phyloP scores from a whole-genome alignment of 306 rosid genomes.

The Rosa lucieae region DNA sequence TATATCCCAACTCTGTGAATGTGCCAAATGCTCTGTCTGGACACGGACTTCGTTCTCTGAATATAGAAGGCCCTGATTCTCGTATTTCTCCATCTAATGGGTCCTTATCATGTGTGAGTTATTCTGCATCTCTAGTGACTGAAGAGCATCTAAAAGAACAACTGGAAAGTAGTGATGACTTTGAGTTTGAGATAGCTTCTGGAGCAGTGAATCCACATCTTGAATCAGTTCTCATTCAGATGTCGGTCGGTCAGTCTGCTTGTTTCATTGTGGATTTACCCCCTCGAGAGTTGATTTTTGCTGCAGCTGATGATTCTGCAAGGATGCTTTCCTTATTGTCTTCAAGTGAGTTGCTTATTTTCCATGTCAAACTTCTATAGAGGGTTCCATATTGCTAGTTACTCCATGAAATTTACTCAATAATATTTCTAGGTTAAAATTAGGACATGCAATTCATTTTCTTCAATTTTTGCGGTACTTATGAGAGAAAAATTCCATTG shows the following conservation, averaged over 20 bases:
- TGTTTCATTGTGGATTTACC: conserved; percentile 45
- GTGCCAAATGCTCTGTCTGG: conserved; percentile 24
- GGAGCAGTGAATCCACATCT: conserved; percentile 58
- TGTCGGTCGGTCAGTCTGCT: conserved; percentile 83
- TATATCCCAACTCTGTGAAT: conserved; percentile 30
- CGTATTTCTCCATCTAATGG: conserved; percentile 78
- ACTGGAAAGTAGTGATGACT: conserved; percentile 68
- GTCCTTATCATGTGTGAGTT: conserved; percentile 60
- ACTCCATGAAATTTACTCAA: conserved; percentile 5
- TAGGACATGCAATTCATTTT: neutral
- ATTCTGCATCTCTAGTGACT: conserved; percentile 56
- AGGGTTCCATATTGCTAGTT: conserved; percentile 7
- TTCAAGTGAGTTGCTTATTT: conserved; percentile 67
- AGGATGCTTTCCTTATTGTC: conserved; percentile 51
- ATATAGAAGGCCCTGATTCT: conserved; percentile 72
- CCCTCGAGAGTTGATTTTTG: conserved; percentile 66
- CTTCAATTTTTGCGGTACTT: neutral
- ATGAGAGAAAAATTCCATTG: neutral
- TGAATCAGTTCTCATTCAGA: conserved; percentile 68
- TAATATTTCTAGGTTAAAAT: neutral
- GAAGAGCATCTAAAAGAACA: conserved; percentile 46
- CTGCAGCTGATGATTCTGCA: conserved; percentile 61
- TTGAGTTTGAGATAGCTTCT: conserved; percentile 90
- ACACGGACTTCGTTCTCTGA: conserved; percentile 32
- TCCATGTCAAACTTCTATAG: conserved; percentile 15